phyloP scores from a whole-genome alignment of 2,329 filamentous ascomycete species.

The Capronia epimyces region DNA sequence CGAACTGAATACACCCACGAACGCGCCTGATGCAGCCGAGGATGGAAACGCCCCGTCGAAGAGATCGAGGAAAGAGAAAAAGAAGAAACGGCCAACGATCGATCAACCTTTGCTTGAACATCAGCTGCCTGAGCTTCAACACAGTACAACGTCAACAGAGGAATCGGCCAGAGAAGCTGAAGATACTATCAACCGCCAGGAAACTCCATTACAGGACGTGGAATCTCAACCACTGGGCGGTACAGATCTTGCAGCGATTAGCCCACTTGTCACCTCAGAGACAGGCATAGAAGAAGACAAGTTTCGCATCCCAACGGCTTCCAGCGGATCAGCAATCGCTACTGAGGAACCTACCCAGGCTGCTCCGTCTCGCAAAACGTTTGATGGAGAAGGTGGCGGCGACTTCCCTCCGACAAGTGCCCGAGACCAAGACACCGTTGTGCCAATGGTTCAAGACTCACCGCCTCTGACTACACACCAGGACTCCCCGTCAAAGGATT shows the following conservation, averaged over 20 bases:
- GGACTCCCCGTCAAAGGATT: conserved; percentile 1
- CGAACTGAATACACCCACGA: neutral
- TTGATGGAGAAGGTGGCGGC: neutral
- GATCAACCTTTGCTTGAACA: neutral
- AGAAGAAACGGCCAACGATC: conserved; percentile 8
- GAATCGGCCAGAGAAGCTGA: neutral
- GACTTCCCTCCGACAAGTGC: neutral
- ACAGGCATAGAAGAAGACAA: no score
- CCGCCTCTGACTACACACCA: neutral
- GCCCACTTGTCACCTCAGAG: no score
- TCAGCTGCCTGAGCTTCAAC: neutral
- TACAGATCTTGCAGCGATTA: no score
- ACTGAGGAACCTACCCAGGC: no score
- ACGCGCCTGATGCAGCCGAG: neutral
- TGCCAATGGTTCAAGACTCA: no score
- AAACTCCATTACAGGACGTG: no score
- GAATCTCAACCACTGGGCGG: no score
- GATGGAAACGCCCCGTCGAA: conserved; percentile 8
- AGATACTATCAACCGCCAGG: no score
- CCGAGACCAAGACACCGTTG: no score
- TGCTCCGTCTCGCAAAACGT: no score
- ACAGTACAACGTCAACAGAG: neutral
- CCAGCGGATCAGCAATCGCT: no score
- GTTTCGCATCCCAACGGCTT: no score
- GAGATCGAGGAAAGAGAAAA: conserved; percentile 20